Base-by-base conservation (phyloP, 257 asterid genomes). In the Nicotiana noctiflora region DNA sequence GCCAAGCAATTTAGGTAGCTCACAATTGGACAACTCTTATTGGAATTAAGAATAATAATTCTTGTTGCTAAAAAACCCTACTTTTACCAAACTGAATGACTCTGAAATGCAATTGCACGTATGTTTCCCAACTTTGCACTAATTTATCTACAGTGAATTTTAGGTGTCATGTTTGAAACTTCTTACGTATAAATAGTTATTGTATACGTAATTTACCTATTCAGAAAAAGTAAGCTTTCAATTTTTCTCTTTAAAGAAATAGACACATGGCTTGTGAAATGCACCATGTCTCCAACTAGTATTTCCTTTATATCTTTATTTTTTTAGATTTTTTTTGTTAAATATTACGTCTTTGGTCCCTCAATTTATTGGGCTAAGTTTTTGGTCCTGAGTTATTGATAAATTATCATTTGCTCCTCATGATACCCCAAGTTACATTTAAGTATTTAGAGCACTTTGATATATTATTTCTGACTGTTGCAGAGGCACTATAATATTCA, bases 1-100 rank as follows among this genome's bases (percentile, higher is more conserved):
- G 32, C 23, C 61, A 74, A 23, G 78, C 60, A 74, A 74, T 46
- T 74, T 74, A 74, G 60, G 78, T 74, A 72, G 23, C 21, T 46
- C 23, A 74, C 15, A 74, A 74, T 49, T 74, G 78, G 37, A 13
- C 59, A 72, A 72, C 77, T 72, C 49, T 62, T 21, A 72, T 31
- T 46, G 17, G 78, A 74, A 74, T 49, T 14, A 21, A 13, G 19
- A 37, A 37, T 37, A 37, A 40, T 31, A 31, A 0, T 74, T 49
- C 61, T 21, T 74, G 37, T 72, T 72, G 60, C 60, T 46, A 1
- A 44, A 40, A 70, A 15, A 46, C 61, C 64, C 64, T 46, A 72
- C 61, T 7, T 72, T 72, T 49, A 44, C 78, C 78, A 23, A 46
- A 72, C 40, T 21, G 8, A 46, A 46, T 72, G 78, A 49, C 78